A percentile compares a stretch with the other conserved stretches of the same genome.
Conservation (phyloP, 805 yeast genomes). For the Yarrowia bubula region DNA sequence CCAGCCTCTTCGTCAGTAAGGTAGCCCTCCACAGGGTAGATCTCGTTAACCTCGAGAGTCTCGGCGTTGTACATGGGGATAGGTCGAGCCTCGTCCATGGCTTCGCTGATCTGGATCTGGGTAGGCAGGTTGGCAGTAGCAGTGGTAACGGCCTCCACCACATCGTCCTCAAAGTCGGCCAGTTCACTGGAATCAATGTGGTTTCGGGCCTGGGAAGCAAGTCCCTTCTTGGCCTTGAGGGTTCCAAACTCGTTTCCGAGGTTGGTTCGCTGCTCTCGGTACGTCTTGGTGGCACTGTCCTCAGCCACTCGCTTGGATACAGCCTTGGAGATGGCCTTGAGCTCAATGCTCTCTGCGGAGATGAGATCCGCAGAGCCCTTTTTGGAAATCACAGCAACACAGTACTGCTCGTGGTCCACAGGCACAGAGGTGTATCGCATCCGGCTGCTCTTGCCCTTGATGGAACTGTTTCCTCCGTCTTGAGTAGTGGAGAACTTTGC, state of each 20-base stretch:
- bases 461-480: neutral
- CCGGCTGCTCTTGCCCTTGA: conserved; percentile 23
- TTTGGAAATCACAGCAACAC: conserved; percentile 15
- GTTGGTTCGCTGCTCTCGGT: conserved; percentile 60
- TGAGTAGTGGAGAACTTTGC: neutral
- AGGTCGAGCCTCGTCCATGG: conserved; percentile 68
- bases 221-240: conserved; percentile 89
- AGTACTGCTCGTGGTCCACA: conserved; percentile 14
- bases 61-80: conserved; percentile 73
- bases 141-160: conserved; percentile 72
- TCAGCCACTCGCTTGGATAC: conserved; percentile 7
- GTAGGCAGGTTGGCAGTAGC: conserved; percentile 75
- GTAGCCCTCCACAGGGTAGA: conserved; percentile 71
- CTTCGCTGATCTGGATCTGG: conserved; percentile 56
- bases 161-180: conserved; percentile 70
- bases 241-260: conserved; percentile 98
- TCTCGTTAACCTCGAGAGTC: conserved; percentile 80
- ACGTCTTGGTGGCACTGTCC: neutral
- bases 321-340: conserved; percentile 24
- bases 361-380: conserved; percentile 13
- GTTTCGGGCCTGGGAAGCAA: conserved; percentile 75
- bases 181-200: conserved; percentile 81
- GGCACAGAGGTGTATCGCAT: conserved; percentile 23
- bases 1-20: conserved; percentile 66
- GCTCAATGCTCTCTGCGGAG: conserved; percentile 16